phyloP scores from a whole-genome alignment of 2,329 filamentous ascomycete genomes.

The Diplodia sapinea region DNA sequence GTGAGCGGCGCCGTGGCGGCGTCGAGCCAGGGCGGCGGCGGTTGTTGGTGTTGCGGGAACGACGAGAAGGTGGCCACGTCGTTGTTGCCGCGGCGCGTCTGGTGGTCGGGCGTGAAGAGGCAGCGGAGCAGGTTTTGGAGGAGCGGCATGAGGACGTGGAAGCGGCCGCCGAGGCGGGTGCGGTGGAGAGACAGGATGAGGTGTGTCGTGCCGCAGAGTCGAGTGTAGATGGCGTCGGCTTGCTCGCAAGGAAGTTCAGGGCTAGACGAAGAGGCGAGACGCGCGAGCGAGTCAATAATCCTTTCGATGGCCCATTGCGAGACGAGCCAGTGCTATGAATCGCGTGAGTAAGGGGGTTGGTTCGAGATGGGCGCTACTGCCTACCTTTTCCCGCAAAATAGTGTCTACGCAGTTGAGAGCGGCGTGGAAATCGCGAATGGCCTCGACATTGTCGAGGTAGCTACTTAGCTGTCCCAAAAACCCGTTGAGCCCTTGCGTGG shows the following conservation, averaged over 20 bases:
- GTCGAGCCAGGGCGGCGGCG: conserved; percentile 39
- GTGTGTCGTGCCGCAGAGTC: conserved; percentile 60
- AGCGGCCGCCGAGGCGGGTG: conserved; percentile 63
- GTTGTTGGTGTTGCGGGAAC: conserved; percentile 33
- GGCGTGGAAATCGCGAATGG: conserved; percentile 23
- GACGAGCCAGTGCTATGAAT: conserved; percentile 44
- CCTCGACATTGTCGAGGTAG: conserved; percentile 22
- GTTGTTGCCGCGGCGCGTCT: conserved; percentile 31
- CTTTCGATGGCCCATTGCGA: conserved; percentile 54
- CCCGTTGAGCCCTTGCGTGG: conserved; percentile 20
- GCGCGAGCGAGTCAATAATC: conserved; percentile 46
- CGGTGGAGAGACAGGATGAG: conserved; percentile 63
- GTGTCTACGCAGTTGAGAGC: conserved; percentile 37
- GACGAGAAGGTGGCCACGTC: background rate
- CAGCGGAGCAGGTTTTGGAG: conserved; percentile 62
- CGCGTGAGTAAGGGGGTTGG: conserved; percentile 22
- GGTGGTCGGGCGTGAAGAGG: conserved; percentile 57
- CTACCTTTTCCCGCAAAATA: conserved; percentile 37
- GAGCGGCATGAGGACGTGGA: conserved; percentile 63
- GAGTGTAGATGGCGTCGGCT: conserved; percentile 56
- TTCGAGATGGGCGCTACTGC: background rate
- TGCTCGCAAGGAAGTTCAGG: conserved; percentile 38
- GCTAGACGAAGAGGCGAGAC: conserved; percentile 43
- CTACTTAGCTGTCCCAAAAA: conserved; percentile 21
- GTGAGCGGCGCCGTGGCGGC: conserved; percentile 65